Evolutionary conservation across 805 yeast genomes (phyloP).

Genomic region (Saitoella complicata): DNA sequence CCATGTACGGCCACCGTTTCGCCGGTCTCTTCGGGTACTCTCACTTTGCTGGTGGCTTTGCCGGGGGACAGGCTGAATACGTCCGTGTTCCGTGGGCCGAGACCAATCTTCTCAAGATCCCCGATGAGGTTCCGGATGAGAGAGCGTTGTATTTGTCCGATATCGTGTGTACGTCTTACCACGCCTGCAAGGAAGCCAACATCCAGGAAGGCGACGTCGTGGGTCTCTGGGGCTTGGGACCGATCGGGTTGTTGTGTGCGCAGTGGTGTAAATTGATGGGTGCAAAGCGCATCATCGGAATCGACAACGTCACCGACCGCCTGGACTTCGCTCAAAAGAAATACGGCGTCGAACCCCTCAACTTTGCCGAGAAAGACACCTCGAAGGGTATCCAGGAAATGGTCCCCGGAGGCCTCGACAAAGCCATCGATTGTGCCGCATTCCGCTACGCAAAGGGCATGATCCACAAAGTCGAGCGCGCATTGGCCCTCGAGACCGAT

Average conservation of each 20-base stretch:
- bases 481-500: slow-evolving; percentile 5
- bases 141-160: slow-evolving; percentile 10
- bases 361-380: not conserved
- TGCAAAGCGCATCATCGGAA: slow-evolving; percentile 7
- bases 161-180: slow-evolving; percentile 11
- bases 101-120: slow-evolving; percentile 31
- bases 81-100: slow-evolving; percentile 43
- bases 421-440: slow-evolving; percentile 12
- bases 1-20: slow-evolving; percentile 1
- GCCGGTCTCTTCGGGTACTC: slow-evolving; percentile 6
- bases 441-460: slow-evolving; percentile 1
- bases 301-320: slow-evolving; percentile 10
- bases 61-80: slow-evolving; percentile 49
- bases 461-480: slow-evolving; percentile 2
- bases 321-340: slow-evolving; percentile 6
- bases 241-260: slow-evolving; percentile 6
- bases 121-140: slow-evolving; percentile 15
- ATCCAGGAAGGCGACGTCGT: slow-evolving; percentile 9
- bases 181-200: slow-evolving; percentile 8
- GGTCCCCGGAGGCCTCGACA: slow-evolving; percentile 10
- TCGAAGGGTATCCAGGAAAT: slow-evolving; percentile 1
- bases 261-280: slow-evolving; percentile 9
- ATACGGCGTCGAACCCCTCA: slow-evolving; percentile 5
- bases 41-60: slow-evolving; percentile 23
- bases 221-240: slow-evolving; percentile 9